Percentiles rank a stretch among this genome's conserved stretches.
Conservation (phyloP, 2,329 filamentous ascomycete genomes). For the Trichoderma cornu-damae region DNA sequence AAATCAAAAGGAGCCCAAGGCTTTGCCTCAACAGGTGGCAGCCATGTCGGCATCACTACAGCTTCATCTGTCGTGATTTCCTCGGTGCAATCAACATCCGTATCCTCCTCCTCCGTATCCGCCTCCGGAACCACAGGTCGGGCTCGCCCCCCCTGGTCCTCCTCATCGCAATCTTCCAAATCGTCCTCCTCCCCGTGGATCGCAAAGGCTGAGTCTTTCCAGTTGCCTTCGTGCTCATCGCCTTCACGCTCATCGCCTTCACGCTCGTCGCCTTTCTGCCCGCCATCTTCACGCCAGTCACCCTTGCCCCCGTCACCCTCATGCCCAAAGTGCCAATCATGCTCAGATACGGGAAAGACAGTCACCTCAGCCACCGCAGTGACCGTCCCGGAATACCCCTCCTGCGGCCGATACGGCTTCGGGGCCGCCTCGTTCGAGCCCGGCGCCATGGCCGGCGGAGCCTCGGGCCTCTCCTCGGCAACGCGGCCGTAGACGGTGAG, state of each 20-base stretch:
- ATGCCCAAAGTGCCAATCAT: not conserved
- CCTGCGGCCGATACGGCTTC: not conserved
- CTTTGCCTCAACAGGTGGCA: not conserved
- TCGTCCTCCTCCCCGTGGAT: not conserved
- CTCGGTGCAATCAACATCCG: constrained; percentile 2
- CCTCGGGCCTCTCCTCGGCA: constrained; percentile 27
- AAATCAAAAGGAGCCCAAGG: not conserved
- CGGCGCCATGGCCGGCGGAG: constrained; percentile 33
- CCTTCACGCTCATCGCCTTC: not conserved
- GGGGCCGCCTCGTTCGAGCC: constrained; percentile 21
- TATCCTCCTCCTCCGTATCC: not conserved
- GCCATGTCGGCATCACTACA: not conserved
- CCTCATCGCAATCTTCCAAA: too few relatives aligned
- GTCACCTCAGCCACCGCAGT: not conserved
- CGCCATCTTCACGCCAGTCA: not conserved
- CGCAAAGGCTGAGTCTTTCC: not conserved
- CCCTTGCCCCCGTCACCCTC: not conserved
- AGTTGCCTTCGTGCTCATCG: not conserved
- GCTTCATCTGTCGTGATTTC: not conserved
- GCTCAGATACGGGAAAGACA: constrained; percentile 7
- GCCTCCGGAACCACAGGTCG: not conserved
- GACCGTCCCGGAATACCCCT: not conserved
- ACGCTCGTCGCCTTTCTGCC: not conserved
- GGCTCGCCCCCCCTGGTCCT: not conserved
- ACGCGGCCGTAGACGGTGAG: constrained; percentile 43